Conservation (phyloP, 306 rosid species). For the Trifolium fragiferum region DNA sequence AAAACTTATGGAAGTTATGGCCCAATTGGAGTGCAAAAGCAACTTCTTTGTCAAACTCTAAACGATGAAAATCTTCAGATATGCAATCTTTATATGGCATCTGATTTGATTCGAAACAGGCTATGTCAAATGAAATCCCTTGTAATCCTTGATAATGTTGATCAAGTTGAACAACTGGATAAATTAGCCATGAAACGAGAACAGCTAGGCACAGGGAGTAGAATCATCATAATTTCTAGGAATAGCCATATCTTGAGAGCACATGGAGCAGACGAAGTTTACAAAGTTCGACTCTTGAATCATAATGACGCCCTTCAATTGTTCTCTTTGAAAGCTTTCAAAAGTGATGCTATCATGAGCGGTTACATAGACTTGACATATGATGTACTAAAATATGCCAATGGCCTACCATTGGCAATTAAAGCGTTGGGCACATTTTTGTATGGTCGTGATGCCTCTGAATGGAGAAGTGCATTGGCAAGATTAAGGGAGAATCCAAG, state of each 20-base stretch:
- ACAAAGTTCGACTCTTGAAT: slow-evolving; percentile 12
- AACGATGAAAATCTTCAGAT: background rate
- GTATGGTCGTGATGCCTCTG: background rate
- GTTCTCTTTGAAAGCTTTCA: slow-evolving; percentile 37
- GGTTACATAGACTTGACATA: background rate
- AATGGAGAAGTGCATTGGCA: slow-evolving; percentile 37
- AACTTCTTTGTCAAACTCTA: slow-evolving; percentile 27
- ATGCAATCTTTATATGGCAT: background rate
- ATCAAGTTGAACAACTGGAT: background rate
- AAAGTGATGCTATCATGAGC: background rate
- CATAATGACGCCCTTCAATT: background rate
- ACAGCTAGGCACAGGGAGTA: slow-evolving; percentile 30
- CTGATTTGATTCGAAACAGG: slow-evolving; percentile 4
- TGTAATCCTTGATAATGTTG: slow-evolving; percentile 36
- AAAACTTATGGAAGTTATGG: background rate
- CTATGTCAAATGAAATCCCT: background rate
- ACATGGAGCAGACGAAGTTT: slow-evolving; percentile 7
- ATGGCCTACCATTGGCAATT: slow-evolving; percentile 34
- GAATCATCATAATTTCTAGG: slow-evolving; percentile 32
- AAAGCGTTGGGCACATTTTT: slow-evolving; percentile 33
- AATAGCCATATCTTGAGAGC: slow-evolving; percentile 22
- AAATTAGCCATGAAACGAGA: background rate
- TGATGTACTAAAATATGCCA: background rate
- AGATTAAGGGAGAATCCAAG: slow-evolving; percentile 8
- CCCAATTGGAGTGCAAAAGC: slow-evolving; percentile 16